These are phyloP conservation scores for Coniochaeta hoffmannii DNA, from an alignment of 2,329 filamentous ascomycete genomes.

Conservation along the genomic window DNA sequence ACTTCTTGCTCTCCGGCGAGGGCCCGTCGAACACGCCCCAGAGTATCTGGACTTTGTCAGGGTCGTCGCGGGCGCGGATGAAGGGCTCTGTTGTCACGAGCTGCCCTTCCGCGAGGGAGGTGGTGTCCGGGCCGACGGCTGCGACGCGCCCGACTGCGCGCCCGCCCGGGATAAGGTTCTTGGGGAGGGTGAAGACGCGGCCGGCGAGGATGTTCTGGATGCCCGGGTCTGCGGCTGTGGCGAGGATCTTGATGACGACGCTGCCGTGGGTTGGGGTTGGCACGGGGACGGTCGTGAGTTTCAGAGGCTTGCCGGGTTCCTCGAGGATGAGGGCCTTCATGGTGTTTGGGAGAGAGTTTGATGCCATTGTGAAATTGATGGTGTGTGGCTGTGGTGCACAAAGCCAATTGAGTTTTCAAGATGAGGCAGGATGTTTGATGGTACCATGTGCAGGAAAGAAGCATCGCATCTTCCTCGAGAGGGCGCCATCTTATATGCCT, in stretches of 20 bases:
- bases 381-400: neutral
- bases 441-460: too few relatives aligned
- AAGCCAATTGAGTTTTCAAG: neutral
- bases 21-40: conserved; percentile 21
- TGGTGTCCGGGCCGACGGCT: conserved; percentile 23
- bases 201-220: conserved; percentile 5
- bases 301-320: conserved; percentile 4
- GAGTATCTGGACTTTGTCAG: conserved; percentile 17
- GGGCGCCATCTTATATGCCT: neutral
- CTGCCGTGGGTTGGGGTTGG: conserved; percentile 9
- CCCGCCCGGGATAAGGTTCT: conserved; percentile 20
- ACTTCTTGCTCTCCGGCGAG: conserved; percentile 14
- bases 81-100: conserved; percentile 26
- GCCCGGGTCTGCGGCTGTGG: neutral
- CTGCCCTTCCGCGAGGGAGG: conserved; percentile 20
- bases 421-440: too few relatives aligned
- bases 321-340: conserved; percentile 13
- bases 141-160: conserved; percentile 25
- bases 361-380: neutral
- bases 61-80: conserved; percentile 25
- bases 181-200: conserved; percentile 15
- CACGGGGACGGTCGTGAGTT: conserved; percentile 9
- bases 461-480: neutral
- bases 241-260: conserved; percentile 12
- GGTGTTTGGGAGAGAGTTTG: conserved; percentile 5